A percentile compares a stretch with the other conserved stretches of the same genome.
Conservation (phyloP, 108 stramenopile genomes). For the Skeletonema potamos region DNA sequence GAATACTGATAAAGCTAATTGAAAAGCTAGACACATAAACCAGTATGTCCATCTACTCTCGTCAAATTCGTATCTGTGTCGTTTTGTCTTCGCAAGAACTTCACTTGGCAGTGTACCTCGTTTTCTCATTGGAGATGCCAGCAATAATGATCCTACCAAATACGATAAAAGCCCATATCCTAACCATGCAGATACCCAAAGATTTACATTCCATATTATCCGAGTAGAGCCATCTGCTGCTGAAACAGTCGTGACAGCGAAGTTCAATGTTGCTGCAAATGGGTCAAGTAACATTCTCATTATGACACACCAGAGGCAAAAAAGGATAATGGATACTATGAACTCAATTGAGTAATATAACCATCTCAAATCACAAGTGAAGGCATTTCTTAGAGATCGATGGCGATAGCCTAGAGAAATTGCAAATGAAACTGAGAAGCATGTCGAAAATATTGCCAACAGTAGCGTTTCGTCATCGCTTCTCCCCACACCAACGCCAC, state of each 20-base stretch:
- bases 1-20: conserved; percentile 26
- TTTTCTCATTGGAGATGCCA: conserved; percentile 21
- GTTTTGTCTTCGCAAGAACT: not conserved
- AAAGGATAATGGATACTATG: conserved; percentile 8
- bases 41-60: conserved; percentile 24
- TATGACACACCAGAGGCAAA: conserved; percentile 28
- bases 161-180: conserved; percentile 16
- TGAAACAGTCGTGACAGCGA: not conserved
- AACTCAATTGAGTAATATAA: conserved; percentile 20
- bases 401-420: conserved; percentile 27
- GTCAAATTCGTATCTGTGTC: conserved; percentile 2
- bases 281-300: conserved; percentile 28
- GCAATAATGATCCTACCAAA: conserved; percentile 31
- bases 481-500: not conserved
- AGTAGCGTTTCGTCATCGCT: conserved; percentile 8
- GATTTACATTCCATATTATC: conserved; percentile 29
- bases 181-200: conserved; percentile 28
- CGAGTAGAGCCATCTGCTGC: not conserved
- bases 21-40: conserved; percentile 25
- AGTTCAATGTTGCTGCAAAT: conserved; percentile 9
- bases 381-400: conserved; percentile 17
- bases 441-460: conserved; percentile 13
- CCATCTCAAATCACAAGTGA: conserved; percentile 11
- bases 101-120: not conserved
- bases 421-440: conserved; percentile 12